Conservation (phyloP, 2,329 filamentous ascomycete species). For the Aspergillus flavus region DNA sequence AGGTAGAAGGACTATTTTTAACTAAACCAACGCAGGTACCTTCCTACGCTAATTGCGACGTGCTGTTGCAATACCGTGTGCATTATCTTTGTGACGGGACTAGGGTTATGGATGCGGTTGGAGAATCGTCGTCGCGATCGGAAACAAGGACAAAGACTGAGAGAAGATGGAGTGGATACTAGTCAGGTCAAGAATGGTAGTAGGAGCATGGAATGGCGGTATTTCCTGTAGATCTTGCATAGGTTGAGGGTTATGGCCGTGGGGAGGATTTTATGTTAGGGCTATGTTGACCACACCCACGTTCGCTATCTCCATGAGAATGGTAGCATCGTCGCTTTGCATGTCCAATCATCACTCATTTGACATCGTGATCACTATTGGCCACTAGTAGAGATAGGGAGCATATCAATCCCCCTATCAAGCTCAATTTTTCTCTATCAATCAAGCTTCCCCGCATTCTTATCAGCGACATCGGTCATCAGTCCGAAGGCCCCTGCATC, state of each 20-base stretch:
- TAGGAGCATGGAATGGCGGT: slow-evolving; percentile 28
- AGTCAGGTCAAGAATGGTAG: slow-evolving; percentile 43
- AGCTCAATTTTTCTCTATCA: too few species aligned
- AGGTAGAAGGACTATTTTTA: too few species aligned
- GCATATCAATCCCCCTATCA: neutral
- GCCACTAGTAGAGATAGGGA: neutral
- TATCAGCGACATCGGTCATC: neutral
- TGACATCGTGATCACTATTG: neutral
- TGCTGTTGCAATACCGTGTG: slow-evolving; percentile 46
- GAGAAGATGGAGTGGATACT: slow-evolving; percentile 45
- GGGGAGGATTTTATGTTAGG: neutral
- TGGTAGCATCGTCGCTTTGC: neutral
- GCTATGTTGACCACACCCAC: neutral
- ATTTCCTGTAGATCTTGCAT: neutral
- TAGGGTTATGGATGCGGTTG: slow-evolving; percentile 51
- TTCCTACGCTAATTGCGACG: slow-evolving; percentile 51
- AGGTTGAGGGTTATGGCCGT: too few species aligned
- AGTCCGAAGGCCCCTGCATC: neutral
- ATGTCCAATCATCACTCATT: neutral
- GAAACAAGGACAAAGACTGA: slow-evolving; percentile 33
- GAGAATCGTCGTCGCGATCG: slow-evolving; percentile 47
- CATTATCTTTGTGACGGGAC: slow-evolving; percentile 41
- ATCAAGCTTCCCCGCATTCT: neutral
- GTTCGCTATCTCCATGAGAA: too few species aligned
- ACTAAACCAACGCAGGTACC: slow-evolving; percentile 30